Conservation (phyloP, 306 rosid genomes). For the Crataegus laevigata region DNA sequence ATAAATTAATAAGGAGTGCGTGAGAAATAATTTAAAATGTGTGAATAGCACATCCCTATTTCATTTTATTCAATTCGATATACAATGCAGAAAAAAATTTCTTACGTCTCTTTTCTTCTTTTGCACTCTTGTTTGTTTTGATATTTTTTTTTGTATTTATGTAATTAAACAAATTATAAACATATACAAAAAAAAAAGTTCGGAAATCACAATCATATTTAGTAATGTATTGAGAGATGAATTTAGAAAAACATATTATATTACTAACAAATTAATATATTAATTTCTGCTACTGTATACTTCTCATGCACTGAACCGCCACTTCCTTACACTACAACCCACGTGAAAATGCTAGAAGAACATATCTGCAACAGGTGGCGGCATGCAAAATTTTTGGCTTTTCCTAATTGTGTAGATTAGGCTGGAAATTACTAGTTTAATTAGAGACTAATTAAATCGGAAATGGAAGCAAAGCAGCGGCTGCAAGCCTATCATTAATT, state of each 20-base stretch:
- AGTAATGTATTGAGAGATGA: constrained; percentile 5
- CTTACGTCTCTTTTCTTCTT: neutral
- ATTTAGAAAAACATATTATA: neutral
- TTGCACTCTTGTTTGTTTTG: too few species aligned
- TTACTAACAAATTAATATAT: neutral
- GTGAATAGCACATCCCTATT: too few species aligned
- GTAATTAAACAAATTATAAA: neutral
- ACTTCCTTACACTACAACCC: constrained; percentile 23
- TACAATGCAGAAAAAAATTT: too few species aligned
- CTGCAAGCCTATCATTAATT: neutral
- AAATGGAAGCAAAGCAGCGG: constrained; percentile 2
- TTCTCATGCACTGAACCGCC: constrained; percentile 21
- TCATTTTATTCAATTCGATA: neutral
- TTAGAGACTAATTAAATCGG: neutral
- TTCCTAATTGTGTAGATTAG: neutral
- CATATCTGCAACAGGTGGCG: neutral
- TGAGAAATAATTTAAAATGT: too few species aligned
- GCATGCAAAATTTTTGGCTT: neutral
- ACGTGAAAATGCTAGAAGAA: constrained; percentile 31
- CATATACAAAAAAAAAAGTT: too few species aligned
- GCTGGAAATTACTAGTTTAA: neutral
- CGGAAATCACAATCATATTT: too few species aligned
- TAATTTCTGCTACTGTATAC: neutral
- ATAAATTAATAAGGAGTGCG: too few species aligned
- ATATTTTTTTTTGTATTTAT: too few species aligned